These are phyloP conservation scores for Lentinula guzmanii DNA, from an alignment of 768 basidiomycete genomes.

Conservation along the genomic window DNA sequence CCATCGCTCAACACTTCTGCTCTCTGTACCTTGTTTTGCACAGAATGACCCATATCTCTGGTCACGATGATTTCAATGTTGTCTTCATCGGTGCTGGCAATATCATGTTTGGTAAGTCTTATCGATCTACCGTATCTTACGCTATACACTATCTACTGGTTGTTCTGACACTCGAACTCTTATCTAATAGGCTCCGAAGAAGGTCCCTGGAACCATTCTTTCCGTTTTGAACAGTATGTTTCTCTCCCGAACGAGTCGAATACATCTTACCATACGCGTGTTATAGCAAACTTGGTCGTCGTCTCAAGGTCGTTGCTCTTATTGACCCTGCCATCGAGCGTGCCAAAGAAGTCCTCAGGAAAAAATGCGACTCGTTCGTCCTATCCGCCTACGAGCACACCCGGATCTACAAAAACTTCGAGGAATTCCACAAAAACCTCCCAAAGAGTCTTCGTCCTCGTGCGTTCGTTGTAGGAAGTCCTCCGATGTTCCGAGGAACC, in stretches of 20 bases:
- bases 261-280: background rate
- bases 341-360: conserved; percentile 71
- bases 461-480: conserved; percentile 84
- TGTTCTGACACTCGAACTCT: background rate
- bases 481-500: conserved; percentile 90
- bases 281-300: conserved; percentile 83
- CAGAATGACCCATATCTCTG: conserved; percentile 47
- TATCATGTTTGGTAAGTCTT: conserved; percentile 85
- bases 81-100: conserved; percentile 95
- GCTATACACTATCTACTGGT: background rate
- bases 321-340: conserved; percentile 88
- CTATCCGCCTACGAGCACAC: conserved; percentile 90
- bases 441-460: conserved; percentile 60
- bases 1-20: background rate
- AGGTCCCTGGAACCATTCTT: conserved; percentile 91
- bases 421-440: conserved; percentile 77
- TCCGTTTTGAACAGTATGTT: conserved; percentile 81
- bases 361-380: conserved; percentile 92
- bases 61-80: conserved; percentile 81
- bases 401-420: conserved; percentile 75
- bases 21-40: conserved; percentile 9
- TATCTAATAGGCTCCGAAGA: conserved; percentile 64
- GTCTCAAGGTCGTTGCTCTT: conserved; percentile 92
- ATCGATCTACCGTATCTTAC: background rate
- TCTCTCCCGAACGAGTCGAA: conserved; percentile 8